Conservation (phyloP, 83 land plant genomes). For the Larix sibirica region DNA sequence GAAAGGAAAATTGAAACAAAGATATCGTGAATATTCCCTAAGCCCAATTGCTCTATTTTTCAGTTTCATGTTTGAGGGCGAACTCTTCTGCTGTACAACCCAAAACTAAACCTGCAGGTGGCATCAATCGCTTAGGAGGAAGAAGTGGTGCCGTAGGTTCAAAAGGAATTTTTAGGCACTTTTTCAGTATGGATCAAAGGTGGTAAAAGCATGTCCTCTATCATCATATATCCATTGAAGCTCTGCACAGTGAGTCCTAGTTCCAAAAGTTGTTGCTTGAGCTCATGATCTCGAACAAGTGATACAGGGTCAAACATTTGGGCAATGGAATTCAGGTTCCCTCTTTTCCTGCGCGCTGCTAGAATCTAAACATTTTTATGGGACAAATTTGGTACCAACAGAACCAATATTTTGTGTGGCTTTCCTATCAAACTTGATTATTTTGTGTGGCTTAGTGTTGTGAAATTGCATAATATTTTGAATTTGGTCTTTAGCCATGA, state of each 20-base stretch:
- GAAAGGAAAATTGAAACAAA: constrained; percentile 72
- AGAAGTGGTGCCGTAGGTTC: constrained; percentile 67
- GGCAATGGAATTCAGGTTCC: too few relatives aligned
- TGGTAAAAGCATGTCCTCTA: constrained; percentile 72
- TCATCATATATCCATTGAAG: constrained; percentile 78
- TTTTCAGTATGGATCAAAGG: constrained; percentile 67
- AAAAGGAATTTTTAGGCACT: constrained; percentile 63
- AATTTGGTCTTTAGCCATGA: too few relatives aligned
- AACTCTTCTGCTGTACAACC: constrained; percentile 59
- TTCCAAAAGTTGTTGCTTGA: constrained; percentile 61
- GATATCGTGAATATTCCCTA: constrained; percentile 75
- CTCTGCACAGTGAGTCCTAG: constrained; percentile 58
- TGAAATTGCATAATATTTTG: too few relatives aligned
- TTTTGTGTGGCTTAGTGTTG: too few relatives aligned
- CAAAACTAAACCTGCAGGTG: constrained; percentile 43
- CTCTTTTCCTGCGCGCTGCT: too few relatives aligned
- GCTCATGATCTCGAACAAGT: constrained; percentile 76
- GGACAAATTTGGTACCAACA: too few relatives aligned
- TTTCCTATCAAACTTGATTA: too few relatives aligned
- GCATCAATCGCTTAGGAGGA: constrained; percentile 62
- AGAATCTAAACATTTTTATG: too few relatives aligned
- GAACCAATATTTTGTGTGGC: too few relatives aligned
- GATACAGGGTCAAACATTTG: constrained; percentile 52
- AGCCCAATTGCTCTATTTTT: constrained; percentile 68
- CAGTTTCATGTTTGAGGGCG: constrained; percentile 61